Conservation (phyloP, 1,284 basidiomycete genomes). For the Cystobasidium slooffiae region DNA sequence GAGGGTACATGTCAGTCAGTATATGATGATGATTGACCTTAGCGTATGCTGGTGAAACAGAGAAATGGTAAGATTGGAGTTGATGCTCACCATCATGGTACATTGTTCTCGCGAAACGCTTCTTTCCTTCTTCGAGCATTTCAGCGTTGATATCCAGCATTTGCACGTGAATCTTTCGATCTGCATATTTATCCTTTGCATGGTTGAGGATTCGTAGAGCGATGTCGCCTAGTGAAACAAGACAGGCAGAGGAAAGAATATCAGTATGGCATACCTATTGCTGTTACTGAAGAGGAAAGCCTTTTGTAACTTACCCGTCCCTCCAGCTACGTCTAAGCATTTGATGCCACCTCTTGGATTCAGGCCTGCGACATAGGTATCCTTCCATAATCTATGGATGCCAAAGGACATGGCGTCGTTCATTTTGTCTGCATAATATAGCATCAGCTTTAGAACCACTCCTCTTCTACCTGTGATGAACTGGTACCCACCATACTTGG, state of each 20-base stretch:
- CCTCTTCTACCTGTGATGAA: too few species aligned
- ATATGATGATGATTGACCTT: too few species aligned
- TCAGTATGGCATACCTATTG: too few species aligned
- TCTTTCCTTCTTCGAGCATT: constrained; percentile 92
- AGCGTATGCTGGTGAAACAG: too few species aligned
- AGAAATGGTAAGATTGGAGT: too few species aligned
- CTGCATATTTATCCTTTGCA: constrained; percentile 83
- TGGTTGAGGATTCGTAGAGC: constrained; percentile 91
- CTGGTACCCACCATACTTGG: constrained; percentile 71
- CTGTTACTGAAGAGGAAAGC: too few species aligned
- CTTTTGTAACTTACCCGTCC: constrained; percentile 93
- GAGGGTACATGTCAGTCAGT: too few species aligned
- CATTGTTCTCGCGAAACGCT: constrained; percentile 90
- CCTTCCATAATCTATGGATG: constrained; percentile 97
- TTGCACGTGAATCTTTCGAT: constrained; percentile 84
- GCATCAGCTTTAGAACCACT: not conserved
- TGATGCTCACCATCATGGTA: constrained; percentile 90
- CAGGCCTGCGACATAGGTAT: constrained; percentile 79
- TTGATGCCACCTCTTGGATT: constrained; percentile 66
- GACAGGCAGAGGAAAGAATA: too few species aligned
- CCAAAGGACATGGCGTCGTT: constrained; percentile 98
- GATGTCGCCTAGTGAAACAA: constrained; percentile 97
- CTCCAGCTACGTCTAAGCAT: constrained; percentile 96
- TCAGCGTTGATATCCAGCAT: constrained; percentile 93
- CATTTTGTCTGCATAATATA: constrained; percentile 42